phyloP scores from a whole-genome alignment of 1,284 basidiomycete genomes.

The Puccinia novopanici region DNA sequence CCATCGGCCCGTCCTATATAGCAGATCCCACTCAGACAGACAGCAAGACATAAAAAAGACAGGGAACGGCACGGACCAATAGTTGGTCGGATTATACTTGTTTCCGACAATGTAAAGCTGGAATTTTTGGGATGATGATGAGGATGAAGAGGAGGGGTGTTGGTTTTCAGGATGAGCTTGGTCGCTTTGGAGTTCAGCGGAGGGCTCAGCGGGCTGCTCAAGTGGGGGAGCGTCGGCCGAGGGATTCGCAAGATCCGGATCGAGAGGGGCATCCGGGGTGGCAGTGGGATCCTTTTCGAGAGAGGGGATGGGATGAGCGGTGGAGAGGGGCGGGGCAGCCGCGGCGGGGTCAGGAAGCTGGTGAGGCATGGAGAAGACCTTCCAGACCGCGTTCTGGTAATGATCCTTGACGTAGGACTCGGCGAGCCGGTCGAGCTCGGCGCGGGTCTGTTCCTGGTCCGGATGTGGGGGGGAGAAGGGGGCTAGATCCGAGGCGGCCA shows the following conservation, averaged over 20 bases:
- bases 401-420: slow-evolving; percentile 33
- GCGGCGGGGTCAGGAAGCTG: too few relatives aligned
- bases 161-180: slow-evolving; percentile 21
- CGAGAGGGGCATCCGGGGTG: not conserved
- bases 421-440: not conserved
- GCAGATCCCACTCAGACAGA: too few relatives aligned
- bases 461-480: not conserved
- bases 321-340: too few relatives aligned
- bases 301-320: too few relatives aligned
- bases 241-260: not conserved
- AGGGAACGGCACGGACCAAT: slow-evolving; percentile 64
- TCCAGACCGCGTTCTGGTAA: slow-evolving; percentile 34
- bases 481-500: not conserved
- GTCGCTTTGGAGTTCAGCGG: not conserved
- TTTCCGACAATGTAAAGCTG: slow-evolving; percentile 83
- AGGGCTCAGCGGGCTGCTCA: too few relatives aligned
- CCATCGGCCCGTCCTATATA: slow-evolving; percentile 77
- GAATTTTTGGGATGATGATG: slow-evolving; percentile 10
- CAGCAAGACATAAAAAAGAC: too few relatives aligned
- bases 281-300: not conserved
- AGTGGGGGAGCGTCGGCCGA: too few relatives aligned
- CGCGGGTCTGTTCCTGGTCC: slow-evolving; percentile 1
- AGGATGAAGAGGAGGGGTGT: not conserved
- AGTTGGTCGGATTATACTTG: slow-evolving; percentile 88
- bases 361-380: slow-evolving; percentile 13